These are phyloP conservation scores for Tuber aestivum DNA, from an alignment of 495 filamentous ascomycete genomes.

Conservation along the genomic window DNA sequence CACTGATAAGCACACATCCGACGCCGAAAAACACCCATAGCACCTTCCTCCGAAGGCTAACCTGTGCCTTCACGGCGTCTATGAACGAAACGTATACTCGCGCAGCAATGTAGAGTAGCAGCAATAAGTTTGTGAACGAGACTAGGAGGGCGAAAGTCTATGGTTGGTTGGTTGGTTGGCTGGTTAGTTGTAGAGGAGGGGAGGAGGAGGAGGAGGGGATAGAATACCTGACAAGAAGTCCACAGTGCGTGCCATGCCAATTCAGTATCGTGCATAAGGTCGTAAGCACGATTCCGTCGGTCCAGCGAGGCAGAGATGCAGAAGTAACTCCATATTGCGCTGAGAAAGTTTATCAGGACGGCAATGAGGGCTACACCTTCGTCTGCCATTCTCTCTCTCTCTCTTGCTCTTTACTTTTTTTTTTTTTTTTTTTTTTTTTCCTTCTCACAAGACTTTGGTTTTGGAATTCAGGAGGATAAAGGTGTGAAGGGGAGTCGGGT, in stretches of 20 bases:
- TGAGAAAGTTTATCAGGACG: slow-evolving; percentile 35
- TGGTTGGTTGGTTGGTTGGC: background rate
- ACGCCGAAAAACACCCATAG: slow-evolving; percentile 16
- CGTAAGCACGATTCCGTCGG: slow-evolving; percentile 23
- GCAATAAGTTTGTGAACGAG: slow-evolving; percentile 29
- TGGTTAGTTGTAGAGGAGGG: background rate
- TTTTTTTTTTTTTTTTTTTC: background rate
- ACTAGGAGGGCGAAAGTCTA: slow-evolving; percentile 39
- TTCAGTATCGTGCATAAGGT: slow-evolving; percentile 35
- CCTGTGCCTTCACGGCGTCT: slow-evolving; percentile 16
- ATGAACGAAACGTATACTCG: slow-evolving; percentile 24
- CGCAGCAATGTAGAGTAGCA: slow-evolving; percentile 27
- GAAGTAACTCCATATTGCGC: slow-evolving; percentile 40
- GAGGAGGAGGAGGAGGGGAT: background rate
- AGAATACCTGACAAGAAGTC: slow-evolving; percentile 36
- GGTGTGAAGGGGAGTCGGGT: background rate
- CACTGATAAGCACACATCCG: slow-evolving; percentile 18
- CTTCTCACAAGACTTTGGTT: background rate
- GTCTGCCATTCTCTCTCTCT: slow-evolving; percentile 12
- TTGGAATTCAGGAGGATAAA: background rate
- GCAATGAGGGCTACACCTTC: slow-evolving; percentile 35
- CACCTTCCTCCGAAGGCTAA: slow-evolving; percentile 11
- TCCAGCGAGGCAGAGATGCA: slow-evolving; percentile 37
- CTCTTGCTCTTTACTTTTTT: background rate
- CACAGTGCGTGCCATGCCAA: slow-evolving; percentile 37